Base-by-base conservation (phyloP, 768 basidiomycete species). In the Tylopilus vinaceipallidus region DNA sequence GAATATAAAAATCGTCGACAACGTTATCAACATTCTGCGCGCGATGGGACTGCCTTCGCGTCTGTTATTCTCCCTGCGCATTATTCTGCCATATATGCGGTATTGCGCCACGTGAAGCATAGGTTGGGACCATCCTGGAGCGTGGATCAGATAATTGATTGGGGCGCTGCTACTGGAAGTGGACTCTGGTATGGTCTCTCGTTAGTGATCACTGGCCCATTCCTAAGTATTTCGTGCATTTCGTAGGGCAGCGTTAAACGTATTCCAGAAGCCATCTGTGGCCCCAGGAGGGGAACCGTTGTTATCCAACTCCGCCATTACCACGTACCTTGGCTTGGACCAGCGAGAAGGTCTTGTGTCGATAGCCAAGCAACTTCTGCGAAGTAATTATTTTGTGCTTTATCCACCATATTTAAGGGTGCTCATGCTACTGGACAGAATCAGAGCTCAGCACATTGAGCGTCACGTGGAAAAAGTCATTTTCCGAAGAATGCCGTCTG, bases 51-150 rank as follows among this genome's bases (percentile, higher is more conserved):
- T 22, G 92, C 92, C 5, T 95, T 93, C 64, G 86, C 87, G 13
- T 83, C 88, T 12, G 77, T 94, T 42, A 87, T 84, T n/a, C 77
- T 95, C 55, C 92, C 92, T 1, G 82, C 85, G 3, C 88, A 93
- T 70, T 95, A 88, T 64, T 81, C 90, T 39, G 90, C 84, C 2
- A 86, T 93, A 43, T 76, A 72, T 42, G 73, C 86, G n/a, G 89
- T 94, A 6, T 69, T 95, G 16, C 72, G 79, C 40, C 84, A 91
- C 54, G 57, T 83, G 32, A 84, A 79, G 52, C 75, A 71, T 41
- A 75, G 91, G 47, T 57, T 92, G 32, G 84, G 80, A n/a, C 65
- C 74, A 7, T 73, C 74, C n/a, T 88, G 78, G 81, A 68, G 69
- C 27, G 72, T 82, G 46, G 71, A 82, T 23, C 76, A 72, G 29